Base-by-base conservation (phyloP, 495 filamentous ascomycete species). In the Hyaloscypha bicolor region DNA sequence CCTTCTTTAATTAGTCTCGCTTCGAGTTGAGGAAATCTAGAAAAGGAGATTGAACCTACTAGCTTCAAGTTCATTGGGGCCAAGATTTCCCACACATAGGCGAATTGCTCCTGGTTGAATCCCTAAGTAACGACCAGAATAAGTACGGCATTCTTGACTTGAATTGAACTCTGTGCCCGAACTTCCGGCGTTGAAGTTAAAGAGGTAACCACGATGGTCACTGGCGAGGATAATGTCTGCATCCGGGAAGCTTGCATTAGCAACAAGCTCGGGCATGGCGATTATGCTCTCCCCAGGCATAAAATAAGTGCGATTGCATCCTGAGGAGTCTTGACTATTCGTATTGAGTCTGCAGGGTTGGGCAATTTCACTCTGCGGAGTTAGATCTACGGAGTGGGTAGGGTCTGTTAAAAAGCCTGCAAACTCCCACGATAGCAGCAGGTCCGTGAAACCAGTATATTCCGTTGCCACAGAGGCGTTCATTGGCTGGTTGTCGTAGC, bases 291-390 rank as follows among this genome's bases (percentile, higher is more conserved):
- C 56, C 21, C 63, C 63, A 8, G 63, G 22, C 29, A 70, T 14
- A 57, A 66, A 70, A 39, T 66, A 70, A 30, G 56, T 58, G 25
- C 68, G 63, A 51, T 66, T 29, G 55, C 55, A 57, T 11, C 31
- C 55, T 30, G 55, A 57, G 8, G 9, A 25, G 31, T 33, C 55
- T 45, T 45, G 42, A 45, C 9, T 19, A 19, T 45, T 19, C 42
- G 6, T 12, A 45, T 45, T 16, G 42, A 45, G 42, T 9, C 42
- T 19, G 14, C 42, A 45, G 42, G 14, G 9, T 12, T 45, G 6
- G 14, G 42, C 42, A 12, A 9, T 19, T 19, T 45, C 42, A 45
- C 42, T 45, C 42, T 45, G 6, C 14, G 42, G 42, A 9, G 42
- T 45, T 19, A 45, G 42, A 12, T 45, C 42, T 9, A 45, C 14